Base-by-base conservation (phyloP, 1,139 yeast genomes). In the Sugiyamaella japonica region DNA sequence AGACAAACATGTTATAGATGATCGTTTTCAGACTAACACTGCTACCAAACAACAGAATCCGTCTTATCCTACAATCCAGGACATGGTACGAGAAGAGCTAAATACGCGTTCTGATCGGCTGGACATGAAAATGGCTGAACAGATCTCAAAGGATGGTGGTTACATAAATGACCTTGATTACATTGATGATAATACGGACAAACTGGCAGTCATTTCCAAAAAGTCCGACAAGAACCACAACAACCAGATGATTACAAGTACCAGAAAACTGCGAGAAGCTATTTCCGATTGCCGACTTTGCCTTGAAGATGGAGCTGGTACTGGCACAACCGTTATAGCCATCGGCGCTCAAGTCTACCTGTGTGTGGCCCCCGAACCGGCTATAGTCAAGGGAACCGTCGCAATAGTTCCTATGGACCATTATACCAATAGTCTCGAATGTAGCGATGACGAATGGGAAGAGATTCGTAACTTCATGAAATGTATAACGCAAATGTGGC, bases 391-490 rank as follows among this genome's bases (percentile, higher is more conserved):
- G 36, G 67, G 67, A 45, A 68, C 74, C 3, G 64, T 71, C 2
- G 69, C 71, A 53, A 76, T 79, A 43, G 74, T 73, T 0, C 81
- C 82, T 1, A 61, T 72, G 13, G 69, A 67, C n/a, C 83, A 79
- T 56, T 61, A 68, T 15, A 61, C 61, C 16, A 77, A 75, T 60
- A 72, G 77, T 1, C 63, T 78, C 4, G 69, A 70, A 40, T 74
- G 81, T 57, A 76, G 72, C 44, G 73, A 69, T 29, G 76, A 74
- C 46, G 81, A 77, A 59, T 71, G 74, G 73, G 74, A 70, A 39
- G 83, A 79, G 58, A 70, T 79, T 2, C 65, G 76, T 25, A 73
- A 75, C 47, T 75, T 73, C 56, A 76, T 78, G 81, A 69, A 71
- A 46, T 64, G 73, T 16, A 62, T 79, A 16, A 66, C 75, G 0